A percentile compares a stretch with the other conserved stretches of the same genome.
Conservation (phyloP, 148 eudicot genomes). For the Rhododendron mucronatum region DNA sequence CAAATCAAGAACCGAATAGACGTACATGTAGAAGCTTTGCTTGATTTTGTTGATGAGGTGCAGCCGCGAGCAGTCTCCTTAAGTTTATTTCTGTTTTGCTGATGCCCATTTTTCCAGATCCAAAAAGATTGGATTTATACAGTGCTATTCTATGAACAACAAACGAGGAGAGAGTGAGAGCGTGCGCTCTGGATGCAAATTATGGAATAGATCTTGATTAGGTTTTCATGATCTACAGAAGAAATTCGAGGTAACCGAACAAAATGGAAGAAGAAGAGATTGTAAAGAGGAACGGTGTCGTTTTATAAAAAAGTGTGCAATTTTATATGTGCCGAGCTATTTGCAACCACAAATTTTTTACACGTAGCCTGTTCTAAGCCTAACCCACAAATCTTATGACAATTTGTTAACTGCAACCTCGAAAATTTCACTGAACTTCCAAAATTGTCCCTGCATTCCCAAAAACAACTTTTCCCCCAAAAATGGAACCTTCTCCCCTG, state of each 20-base stretch:
- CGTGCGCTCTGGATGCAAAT: no score
- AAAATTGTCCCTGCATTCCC: no score
- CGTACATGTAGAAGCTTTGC: conserved; percentile 74
- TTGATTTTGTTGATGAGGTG: conserved; percentile 78
- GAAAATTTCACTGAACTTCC: no score
- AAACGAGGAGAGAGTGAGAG: no score
- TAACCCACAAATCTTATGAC: no score
- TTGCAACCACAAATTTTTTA: no score
- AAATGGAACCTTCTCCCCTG: no score
- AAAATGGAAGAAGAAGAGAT: not conserved
- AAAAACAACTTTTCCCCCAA: no score
- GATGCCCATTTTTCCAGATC: conserved; percentile 43
- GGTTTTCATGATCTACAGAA: not conserved
- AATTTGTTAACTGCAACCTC: no score
- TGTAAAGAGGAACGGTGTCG: not conserved
- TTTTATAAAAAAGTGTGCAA: not conserved
- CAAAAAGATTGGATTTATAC: not conserved
- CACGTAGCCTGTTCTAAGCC: no score
- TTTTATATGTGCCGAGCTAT: no score
- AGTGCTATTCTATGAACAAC: no score
- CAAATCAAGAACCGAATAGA: not conserved
- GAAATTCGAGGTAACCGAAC: not conserved
- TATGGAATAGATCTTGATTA: not conserved
- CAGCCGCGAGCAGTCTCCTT: conserved; percentile 73
- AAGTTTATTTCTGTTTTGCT: conserved; percentile 81